Conservation (phyloP, 805 yeast genomes). For the Zygosaccharomyces rouxii region DNA sequence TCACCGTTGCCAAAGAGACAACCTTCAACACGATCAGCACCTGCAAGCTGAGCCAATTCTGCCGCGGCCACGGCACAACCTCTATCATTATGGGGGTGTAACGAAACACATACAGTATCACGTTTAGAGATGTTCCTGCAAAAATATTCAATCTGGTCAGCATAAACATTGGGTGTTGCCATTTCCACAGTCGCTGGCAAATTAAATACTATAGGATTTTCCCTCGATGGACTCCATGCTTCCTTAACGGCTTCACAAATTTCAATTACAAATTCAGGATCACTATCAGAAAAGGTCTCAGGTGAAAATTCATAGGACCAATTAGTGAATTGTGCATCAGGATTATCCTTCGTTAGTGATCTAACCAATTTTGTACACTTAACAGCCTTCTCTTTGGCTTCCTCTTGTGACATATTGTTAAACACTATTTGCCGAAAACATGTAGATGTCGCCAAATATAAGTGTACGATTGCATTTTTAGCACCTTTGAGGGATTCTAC, state of each 20-base stretch:
- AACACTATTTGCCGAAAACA: slow-evolving; percentile 71
- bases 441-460: slow-evolving; percentile 72
- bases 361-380: slow-evolving; percentile 65
- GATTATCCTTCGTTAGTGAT: slow-evolving; percentile 71
- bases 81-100: slow-evolving; percentile 75
- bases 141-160: slow-evolving; percentile 77
- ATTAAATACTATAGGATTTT: slow-evolving; percentile 70
- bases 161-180: slow-evolving; percentile 69
- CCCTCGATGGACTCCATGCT: slow-evolving; percentile 75
- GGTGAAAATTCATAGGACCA: slow-evolving; percentile 78
- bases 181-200: slow-evolving; percentile 80
- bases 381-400: slow-evolving; percentile 63
- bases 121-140: slow-evolving; percentile 63
- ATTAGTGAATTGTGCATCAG: slow-evolving; percentile 52
- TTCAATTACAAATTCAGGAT: slow-evolving; percentile 66
- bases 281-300: slow-evolving; percentile 72
- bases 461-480: slow-evolving; percentile 65
- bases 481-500: slow-evolving; percentile 72
- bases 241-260: slow-evolving; percentile 75
- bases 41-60: slow-evolving; percentile 70
- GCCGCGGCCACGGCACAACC: slow-evolving; percentile 84
- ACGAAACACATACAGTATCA: slow-evolving; percentile 64
- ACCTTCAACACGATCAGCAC: slow-evolving; percentile 82
- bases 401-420: slow-evolving; percentile 59
- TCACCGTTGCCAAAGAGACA: slow-evolving; percentile 82